Base-by-base conservation (phyloP, 805 yeast genomes). In the Saccharomycopsis vini region DNA sequence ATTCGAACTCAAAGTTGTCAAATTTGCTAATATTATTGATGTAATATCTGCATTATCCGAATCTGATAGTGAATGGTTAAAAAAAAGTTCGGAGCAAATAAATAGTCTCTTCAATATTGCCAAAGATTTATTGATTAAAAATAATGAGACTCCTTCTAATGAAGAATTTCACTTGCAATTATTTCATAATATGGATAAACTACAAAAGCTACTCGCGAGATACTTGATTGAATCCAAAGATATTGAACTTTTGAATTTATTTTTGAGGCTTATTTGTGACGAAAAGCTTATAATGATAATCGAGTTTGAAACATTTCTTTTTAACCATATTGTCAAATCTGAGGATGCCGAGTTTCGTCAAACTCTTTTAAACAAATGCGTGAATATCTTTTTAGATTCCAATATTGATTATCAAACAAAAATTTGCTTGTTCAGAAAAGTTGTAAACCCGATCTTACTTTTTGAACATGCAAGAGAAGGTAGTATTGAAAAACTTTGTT, bases 1-100 rank as follows among this genome's bases (percentile, higher is more conserved):
- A 28, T 67, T 67, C 10, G 83, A 75, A 39, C 62, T 67, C 16
- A 77, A 75, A 54, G 74, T 79, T 39, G 64, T 73, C 6, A 82
- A 79, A 50, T 76, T 83, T 56, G 79, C 88, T 15, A 89, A 89
- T 55, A 63, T 81, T 48, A 69, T 86, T 34, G 90, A 84, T 55
- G 58, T 86, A 42, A 61, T 83, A 20, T 62, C 64, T n/a, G 72
- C 87, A 0, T 61, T 87, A 39, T 62, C 71, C 1, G 54, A 61
- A 1, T 63, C 63, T 40, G 81, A 79, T 22, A 43, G 50, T 2
- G 73, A 67, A 1, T 86, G 94, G 95, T 62, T 84, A 39, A 59
- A 59, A 21, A 55, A 60, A 1, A 81, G 80, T 54, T 64, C 63
- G 23, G 71, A 66, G 1, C 44, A 73, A 1, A 56, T 80, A 20